Conservation (phyloP, 352 stramenopile species). For the Blastocystis sp. region DNA sequence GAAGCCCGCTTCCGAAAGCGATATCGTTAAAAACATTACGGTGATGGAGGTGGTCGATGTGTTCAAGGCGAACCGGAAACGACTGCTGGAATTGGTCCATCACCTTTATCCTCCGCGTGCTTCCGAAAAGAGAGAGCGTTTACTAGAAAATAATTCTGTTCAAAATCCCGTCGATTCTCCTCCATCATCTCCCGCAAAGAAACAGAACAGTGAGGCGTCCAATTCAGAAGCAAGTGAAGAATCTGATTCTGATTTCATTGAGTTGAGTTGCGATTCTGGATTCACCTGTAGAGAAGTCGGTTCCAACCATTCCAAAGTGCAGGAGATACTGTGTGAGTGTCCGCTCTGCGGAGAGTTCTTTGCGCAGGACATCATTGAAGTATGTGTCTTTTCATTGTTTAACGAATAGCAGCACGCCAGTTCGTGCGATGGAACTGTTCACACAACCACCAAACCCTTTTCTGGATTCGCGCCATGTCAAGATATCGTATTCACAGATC, state of each 20-base stretch:
- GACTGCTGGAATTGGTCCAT: background rate
- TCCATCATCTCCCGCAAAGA: no score
- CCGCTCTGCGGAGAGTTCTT: slow-evolving; percentile 38
- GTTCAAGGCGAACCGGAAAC: slow-evolving; percentile 14
- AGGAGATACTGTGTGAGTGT: slow-evolving; percentile 11
- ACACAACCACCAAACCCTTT: background rate
- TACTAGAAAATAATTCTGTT: background rate
- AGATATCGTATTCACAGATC: background rate
- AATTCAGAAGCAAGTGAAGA: background rate
- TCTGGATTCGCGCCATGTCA: background rate
- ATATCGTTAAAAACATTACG: slow-evolving; percentile 40
- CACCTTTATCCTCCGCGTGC: background rate
- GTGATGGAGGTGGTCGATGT: background rate
- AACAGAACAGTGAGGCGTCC: background rate
- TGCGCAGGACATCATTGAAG: slow-evolving; percentile 16
- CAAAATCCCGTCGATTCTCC: background rate
- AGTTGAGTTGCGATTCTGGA: background rate
- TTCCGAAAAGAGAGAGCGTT: background rate
- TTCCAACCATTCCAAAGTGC: background rate
- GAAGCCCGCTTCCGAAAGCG: slow-evolving; percentile 26
- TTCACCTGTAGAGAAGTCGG: background rate
- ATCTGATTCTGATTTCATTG: slow-evolving; percentile 13
- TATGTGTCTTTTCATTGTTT: background rate
- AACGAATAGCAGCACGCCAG: slow-evolving; percentile 1
- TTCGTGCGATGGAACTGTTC: background rate